Evolutionary conservation across 2,329 filamentous ascomycete genomes (phyloP).

Genomic region (Trichoderma cornu-damae): DNA sequence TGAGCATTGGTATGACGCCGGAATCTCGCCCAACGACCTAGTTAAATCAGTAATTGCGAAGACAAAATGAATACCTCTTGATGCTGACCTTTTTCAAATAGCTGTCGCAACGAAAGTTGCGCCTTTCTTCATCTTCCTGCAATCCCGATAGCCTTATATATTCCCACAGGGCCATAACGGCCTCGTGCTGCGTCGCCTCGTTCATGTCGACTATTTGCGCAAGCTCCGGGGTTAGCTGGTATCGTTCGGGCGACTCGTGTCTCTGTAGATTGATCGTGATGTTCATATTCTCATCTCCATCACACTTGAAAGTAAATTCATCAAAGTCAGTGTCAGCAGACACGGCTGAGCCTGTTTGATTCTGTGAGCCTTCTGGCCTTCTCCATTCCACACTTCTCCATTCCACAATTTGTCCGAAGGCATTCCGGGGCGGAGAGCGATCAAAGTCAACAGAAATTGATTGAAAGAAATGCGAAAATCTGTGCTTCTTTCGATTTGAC

Average conservation of each 20-base stretch:
- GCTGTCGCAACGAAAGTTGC: conserved; percentile 86
- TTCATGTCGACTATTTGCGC: conserved; percentile 80
- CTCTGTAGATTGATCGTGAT: conserved; percentile 80
- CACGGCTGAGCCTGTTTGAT: conserved; percentile 32
- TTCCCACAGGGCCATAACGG: conserved; percentile 90
- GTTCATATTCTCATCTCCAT: conserved; percentile 87
- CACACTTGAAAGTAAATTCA: conserved; percentile 83
- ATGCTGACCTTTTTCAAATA: conserved; percentile 64
- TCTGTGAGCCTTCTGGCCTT: conserved; percentile 61
- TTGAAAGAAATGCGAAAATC: conserved; percentile 77
- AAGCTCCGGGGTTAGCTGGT: conserved; percentile 69
- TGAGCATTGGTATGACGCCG: conserved; percentile 80
- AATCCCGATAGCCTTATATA: conserved; percentile 82
- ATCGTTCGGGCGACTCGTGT: conserved; percentile 82
- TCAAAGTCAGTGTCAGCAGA: conserved; percentile 76
- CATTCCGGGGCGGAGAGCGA: conserved; percentile 52
- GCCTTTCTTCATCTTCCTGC: conserved; percentile 92
- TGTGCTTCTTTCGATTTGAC: conserved; percentile 42
- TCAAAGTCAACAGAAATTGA: conserved; percentile 72
- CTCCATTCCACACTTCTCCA: conserved; percentile 90
- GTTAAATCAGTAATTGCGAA: background rate
- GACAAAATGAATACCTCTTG: background rate
- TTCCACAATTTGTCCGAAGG: conserved; percentile 59
- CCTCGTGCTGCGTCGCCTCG: conserved; percentile 81
- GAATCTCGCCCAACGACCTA: conserved; percentile 70